phyloP scores from a whole-genome alignment of 164 flowering plant species.

The Tetracentron sinense region DNA sequence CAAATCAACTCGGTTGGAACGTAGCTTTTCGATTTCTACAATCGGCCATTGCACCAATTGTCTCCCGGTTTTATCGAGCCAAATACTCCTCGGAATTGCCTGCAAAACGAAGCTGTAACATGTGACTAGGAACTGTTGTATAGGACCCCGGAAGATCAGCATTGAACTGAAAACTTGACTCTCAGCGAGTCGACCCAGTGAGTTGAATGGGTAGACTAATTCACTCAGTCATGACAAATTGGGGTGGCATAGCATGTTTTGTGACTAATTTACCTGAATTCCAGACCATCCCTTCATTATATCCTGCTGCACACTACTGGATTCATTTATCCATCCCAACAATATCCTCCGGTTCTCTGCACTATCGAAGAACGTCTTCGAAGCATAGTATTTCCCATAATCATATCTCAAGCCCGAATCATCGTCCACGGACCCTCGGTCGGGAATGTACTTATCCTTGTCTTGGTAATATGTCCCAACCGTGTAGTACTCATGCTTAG shows the following conservation, averaged over 20 bases:
- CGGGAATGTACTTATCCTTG: conserved; percentile 27
- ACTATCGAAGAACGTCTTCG: conserved; percentile 50
- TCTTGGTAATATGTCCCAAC: conserved; percentile 35
- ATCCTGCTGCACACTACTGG: conserved; percentile 5
- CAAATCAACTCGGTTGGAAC: conserved; percentile 14
- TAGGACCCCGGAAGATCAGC: no score
- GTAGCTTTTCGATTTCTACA: conserved; percentile 35
- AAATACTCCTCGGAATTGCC: conserved; percentile 48
- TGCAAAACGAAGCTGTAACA: conserved; percentile 16
- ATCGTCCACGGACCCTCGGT: conserved; percentile 18
- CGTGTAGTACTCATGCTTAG: conserved; percentile 32
- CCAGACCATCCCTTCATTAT: conserved; percentile 31
- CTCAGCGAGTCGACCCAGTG: no score
- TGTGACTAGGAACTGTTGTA: no score
- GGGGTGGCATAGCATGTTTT: no score
- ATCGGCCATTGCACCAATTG: conserved; percentile 64
- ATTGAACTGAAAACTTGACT: no score
- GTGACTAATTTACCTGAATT: conserved; percentile 19
- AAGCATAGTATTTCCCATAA: conserved; percentile 65
- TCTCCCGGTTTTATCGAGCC: conserved; percentile 41
- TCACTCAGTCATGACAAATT: no score
- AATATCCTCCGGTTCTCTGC: conserved; percentile 37
- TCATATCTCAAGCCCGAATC: conserved; percentile 40
- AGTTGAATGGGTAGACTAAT: no score
- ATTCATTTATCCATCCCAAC: conserved; percentile 51